Conservation (phyloP, 768 basidiomycete species). For the Hirschioporus abietinus region DNA sequence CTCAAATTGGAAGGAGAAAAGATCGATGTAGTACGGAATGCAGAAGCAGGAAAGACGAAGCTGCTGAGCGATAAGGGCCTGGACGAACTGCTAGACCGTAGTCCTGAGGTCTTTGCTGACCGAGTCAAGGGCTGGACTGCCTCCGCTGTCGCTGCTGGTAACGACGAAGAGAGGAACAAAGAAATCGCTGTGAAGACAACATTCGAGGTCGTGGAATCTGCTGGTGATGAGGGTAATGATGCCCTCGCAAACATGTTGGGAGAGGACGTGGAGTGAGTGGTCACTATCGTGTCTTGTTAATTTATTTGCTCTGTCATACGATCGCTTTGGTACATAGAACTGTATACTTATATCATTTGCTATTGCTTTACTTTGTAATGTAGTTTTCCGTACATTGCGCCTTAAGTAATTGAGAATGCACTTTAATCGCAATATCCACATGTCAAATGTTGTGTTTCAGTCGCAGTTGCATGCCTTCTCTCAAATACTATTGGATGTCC, state of each 20-base stretch:
- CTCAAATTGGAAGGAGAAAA: constrained; percentile 83
- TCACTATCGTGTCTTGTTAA: neutral
- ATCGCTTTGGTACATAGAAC: neutral
- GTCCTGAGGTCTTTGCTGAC: constrained; percentile 64
- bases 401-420: too few relatives aligned
- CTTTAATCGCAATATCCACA: too few relatives aligned
- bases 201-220: constrained; percentile 76
- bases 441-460: too few relatives aligned
- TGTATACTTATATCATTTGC: neutral
- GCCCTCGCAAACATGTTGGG: constrained; percentile 66
- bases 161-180: constrained; percentile 11
- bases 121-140: constrained; percentile 74
- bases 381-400: neutral
- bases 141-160: constrained; percentile 22
- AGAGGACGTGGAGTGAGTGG: constrained; percentile 21
- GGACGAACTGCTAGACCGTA: constrained; percentile 73
- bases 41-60: constrained; percentile 58
- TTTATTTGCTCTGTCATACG: neutral
- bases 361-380: neutral
- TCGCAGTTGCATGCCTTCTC: too few relatives aligned
- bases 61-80: constrained; percentile 83
- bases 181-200: constrained; percentile 38
- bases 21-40: constrained; percentile 78
- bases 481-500: too few relatives aligned
- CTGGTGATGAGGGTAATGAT: constrained; percentile 58